Evolutionary conservation across 805 yeast genomes (phyloP), one percentile per base, ranked within the genome.

Genomic region (Kodamaea restingae): DNA sequence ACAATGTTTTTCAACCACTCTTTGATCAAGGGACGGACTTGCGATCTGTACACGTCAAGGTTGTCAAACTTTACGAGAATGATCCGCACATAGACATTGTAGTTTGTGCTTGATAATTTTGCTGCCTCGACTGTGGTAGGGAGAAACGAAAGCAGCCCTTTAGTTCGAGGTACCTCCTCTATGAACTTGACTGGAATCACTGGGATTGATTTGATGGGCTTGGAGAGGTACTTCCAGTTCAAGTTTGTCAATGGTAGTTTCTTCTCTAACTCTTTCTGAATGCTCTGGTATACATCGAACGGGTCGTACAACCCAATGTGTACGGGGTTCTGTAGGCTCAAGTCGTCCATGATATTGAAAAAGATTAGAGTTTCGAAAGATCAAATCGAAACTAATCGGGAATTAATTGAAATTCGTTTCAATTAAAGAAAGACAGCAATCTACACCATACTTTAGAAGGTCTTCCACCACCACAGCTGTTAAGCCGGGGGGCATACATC

Each of bases 21-120:
- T 35, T 71, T 73, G 15, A 90, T 77, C 47, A 88, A 65, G 1
- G 95, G 95, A 28, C 98, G 73, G 1, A 84, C 88, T 51, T 82
- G 85, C 0, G 83, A 59, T 43, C 95, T 69, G 58, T 91, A 91
- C 1, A 76, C 76, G 11, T 91, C 98, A 14, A 83, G 57, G 32
- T 75, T 76, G 4, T 76, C 79, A 43, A 82, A 76, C 40, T 73
- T 73, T 6, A 91, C 70, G 40, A 90, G 75, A 67, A 91, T 80
- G 15, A 88, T 53, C 46, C 82, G 73, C 33, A 85, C 64, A 48
- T 82, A 79, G 1, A 84, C 78, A 4, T 70, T 61, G 22, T 41
- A 47, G 22, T 39, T 31, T 7, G 41, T 20, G 10, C 35, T 15
- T 15, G 32, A 15, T 7, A 31, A 21, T 18, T 18, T 14, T 6